phyloP scores from a whole-genome alignment of 352 stramenopile genomes.

The Globisporangium uncinulatum region DNA sequence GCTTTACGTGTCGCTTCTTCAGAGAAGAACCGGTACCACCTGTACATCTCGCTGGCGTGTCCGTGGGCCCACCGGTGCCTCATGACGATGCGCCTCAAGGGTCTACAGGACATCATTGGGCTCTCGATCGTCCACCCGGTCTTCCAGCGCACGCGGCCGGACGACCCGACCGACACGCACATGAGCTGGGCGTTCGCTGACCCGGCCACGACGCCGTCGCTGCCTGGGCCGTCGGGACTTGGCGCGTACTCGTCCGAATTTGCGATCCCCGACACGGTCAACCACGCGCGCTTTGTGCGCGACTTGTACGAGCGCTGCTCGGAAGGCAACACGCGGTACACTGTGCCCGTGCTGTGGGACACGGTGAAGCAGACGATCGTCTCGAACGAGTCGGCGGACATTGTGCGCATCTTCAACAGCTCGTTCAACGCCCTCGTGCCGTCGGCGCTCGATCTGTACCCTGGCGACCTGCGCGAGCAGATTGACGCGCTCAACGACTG shows the following conservation, averaged over 20 bases:
- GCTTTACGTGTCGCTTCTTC: too few species aligned
- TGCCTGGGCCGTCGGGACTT: conserved; percentile 56
- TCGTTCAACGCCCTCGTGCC: conserved; percentile 72
- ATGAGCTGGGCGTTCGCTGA: conserved; percentile 83
- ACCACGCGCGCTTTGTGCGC: conserved; percentile 56
- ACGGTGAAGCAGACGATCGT: conserved; percentile 88
- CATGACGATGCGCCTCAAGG: conserved; percentile 90
- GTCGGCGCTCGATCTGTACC: conserved; percentile 76
- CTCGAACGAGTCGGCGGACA: conserved; percentile 93
- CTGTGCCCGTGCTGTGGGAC: conserved; percentile 91
- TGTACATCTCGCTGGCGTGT: conserved; percentile 96
- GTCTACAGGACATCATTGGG: conserved; percentile 92
- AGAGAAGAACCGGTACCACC: conserved; percentile 82
- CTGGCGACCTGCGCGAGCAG: conserved; percentile 55
- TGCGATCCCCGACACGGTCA: conserved; percentile 57
- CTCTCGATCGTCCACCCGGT: conserved; percentile 90
- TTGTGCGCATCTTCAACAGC: conserved; percentile 90
- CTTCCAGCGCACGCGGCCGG: conserved; percentile 70
- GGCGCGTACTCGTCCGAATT: conserved; percentile 66
- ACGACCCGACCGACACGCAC: conserved; percentile 63
- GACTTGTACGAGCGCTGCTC: conserved; percentile 81
- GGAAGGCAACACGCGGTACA: conserved; percentile 75
- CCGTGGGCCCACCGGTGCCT: conserved; percentile 83
- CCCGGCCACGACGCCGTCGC: conserved; percentile 48
- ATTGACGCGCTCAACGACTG: conserved; percentile 91